Evolutionary conservation across 2,329 filamentous ascomycete genomes (phyloP).

Genomic region (Ascochyta koolunga): DNA sequence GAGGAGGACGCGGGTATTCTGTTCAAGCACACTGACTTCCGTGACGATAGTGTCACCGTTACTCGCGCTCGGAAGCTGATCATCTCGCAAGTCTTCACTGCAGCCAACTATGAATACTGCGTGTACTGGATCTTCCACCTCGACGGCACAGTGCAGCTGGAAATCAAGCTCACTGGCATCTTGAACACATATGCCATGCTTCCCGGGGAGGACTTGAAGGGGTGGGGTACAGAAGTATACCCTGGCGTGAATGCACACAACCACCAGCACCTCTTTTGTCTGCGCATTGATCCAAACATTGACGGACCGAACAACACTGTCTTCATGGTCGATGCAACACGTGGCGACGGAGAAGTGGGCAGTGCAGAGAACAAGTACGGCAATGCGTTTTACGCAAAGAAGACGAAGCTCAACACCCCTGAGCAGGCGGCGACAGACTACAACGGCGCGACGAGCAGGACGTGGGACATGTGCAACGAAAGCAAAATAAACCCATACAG

Average conservation of each 20-base stretch:
- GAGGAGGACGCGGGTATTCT: conserved; percentile 91
- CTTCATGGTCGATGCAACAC: conserved; percentile 78
- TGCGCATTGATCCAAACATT: conserved; percentile 85
- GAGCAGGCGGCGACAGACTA: conserved; percentile 77
- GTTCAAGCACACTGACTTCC: conserved; percentile 94
- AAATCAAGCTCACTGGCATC: conserved; percentile 89
- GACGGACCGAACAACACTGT: conserved; percentile 86
- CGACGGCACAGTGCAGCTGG: conserved; percentile 88
- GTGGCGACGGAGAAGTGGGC: conserved; percentile 75
- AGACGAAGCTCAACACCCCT: conserved; percentile 77
- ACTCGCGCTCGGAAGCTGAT: conserved; percentile 86
- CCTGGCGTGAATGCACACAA: conserved; percentile 93
- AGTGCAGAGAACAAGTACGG: conserved; percentile 85
- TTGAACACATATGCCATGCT: conserved; percentile 88
- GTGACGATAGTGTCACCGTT: conserved; percentile 84
- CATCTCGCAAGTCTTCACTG: conserved; percentile 91
- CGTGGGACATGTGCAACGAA: conserved; percentile 90
- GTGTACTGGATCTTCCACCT: conserved; percentile 90
- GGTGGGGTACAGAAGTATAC: conserved; percentile 92
- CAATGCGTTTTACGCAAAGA: conserved; percentile 86
- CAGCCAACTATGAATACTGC: conserved; percentile 94
- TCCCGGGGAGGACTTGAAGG: conserved; percentile 78
- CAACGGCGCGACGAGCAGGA: conserved; percentile 76
- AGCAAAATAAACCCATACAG: conserved; percentile 84
- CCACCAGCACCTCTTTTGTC: conserved; percentile 93